phyloP scores from a whole-genome alignment of 2,329 filamentous ascomycete species.

The Alternaria panax region DNA sequence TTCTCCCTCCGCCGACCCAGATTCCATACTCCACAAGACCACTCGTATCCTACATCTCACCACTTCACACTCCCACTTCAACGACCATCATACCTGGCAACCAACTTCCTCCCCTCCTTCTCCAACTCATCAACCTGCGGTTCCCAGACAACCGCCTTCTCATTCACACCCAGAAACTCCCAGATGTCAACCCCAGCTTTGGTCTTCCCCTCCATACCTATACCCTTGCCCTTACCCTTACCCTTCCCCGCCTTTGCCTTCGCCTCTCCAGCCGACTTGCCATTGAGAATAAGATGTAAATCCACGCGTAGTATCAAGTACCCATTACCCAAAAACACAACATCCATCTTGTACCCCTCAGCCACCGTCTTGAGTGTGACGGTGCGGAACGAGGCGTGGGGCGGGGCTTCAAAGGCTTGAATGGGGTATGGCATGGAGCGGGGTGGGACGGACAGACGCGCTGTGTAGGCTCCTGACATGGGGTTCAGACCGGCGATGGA shows the following conservation, averaged over 20 bases:
- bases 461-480: slow-evolving; percentile 36
- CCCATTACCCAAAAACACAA: slow-evolving; percentile 42
- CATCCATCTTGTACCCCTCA: slow-evolving; percentile 36
- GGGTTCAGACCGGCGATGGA: slow-evolving; percentile 24
- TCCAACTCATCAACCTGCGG: slow-evolving; percentile 26
- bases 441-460: slow-evolving; percentile 37
- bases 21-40: not conserved
- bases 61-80: not conserved
- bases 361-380: slow-evolving; percentile 27
- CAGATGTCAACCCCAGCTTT: slow-evolving; percentile 8
- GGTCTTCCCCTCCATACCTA: slow-evolving; percentile 21
- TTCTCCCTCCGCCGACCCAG: not conserved
- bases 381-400: slow-evolving; percentile 38
- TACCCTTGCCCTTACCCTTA: slow-evolving; percentile 24
- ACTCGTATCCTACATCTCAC: not conserved
- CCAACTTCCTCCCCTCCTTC: slow-evolving; percentile 24
- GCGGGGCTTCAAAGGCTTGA: slow-evolving; percentile 27
- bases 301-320: slow-evolving; percentile 38
- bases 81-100: slow-evolving; percentile 28
- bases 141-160: slow-evolving; percentile 14
- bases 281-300: slow-evolving; percentile 36
- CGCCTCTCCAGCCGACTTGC: slow-evolving; percentile 24
- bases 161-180: slow-evolving; percentile 32
- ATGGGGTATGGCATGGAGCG: slow-evolving; percentile 34
- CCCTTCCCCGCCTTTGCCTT: slow-evolving; percentile 28